A percentile compares a stretch with the other conserved stretches of the same genome.
Evolutionary conservation across 2,329 filamentous ascomycete genomes (phyloP).

Genomic region (Dothiorella sarmentorum): DNA sequence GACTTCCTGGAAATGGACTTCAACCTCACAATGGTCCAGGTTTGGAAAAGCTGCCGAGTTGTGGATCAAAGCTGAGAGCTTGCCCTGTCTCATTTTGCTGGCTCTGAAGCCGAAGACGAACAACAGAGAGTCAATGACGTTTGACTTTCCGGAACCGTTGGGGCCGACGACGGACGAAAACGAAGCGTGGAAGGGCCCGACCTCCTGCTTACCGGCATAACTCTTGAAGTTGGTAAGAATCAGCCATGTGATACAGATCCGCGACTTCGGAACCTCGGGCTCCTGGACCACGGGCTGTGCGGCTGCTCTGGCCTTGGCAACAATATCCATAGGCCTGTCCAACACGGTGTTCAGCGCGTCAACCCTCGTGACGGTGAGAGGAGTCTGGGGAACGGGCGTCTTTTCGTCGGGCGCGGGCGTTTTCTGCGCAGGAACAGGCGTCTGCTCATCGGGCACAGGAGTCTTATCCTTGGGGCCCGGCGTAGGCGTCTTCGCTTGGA

Average conservation of each 20-base stretch:
- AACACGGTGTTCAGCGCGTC: constrained; percentile 68
- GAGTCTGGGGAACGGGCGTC: constrained; percentile 46
- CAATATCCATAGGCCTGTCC: constrained; percentile 90
- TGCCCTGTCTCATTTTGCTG: constrained; percentile 98
- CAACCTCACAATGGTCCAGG: constrained; percentile 87
- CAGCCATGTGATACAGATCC: constrained; percentile 89
- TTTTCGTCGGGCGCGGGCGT: constrained; percentile 41
- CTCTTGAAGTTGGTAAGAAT: constrained; percentile 98
- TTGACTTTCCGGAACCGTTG: constrained; percentile 90
- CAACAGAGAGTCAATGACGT: constrained; percentile 94
- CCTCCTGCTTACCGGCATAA: constrained; percentile 91
- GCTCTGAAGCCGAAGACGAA: constrained; percentile 99
- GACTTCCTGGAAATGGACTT: constrained; percentile 94
- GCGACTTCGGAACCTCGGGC: constrained; percentile 71
- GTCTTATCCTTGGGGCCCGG: not conserved
- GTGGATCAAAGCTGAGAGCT: constrained; percentile 95
- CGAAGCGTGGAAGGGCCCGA: constrained; percentile 93
- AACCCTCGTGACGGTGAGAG: constrained; percentile 62
- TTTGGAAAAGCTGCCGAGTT: constrained; percentile 87
- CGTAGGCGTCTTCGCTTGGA: not conserved
- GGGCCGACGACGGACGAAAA: constrained; percentile 98
- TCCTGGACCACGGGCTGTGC: constrained; percentile 63
- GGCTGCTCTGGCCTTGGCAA: constrained; percentile 77
- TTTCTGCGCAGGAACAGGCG: constrained; percentile 44
- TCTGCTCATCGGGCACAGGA: constrained; percentile 47